A percentile compares a stretch with the other conserved stretches of the same genome.
Evolutionary conservation across 2,329 filamentous ascomycete species (phyloP).

Genomic region (Ceratocystis albifundus): DNA sequence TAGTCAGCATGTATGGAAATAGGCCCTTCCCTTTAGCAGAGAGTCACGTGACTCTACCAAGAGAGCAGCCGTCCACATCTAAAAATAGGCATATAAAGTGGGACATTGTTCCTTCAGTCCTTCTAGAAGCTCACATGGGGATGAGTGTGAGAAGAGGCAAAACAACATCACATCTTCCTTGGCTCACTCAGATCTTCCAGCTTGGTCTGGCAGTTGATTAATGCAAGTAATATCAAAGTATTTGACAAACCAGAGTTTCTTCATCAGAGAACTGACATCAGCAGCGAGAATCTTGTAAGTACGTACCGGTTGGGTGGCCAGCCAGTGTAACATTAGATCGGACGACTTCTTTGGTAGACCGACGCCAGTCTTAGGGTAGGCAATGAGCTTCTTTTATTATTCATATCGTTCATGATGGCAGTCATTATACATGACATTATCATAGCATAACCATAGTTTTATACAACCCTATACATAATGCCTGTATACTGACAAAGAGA

Average conservation of each 20-base stretch:
- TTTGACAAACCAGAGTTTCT: not conserved
- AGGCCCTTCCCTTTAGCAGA: not conserved
- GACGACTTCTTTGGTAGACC: not conserved
- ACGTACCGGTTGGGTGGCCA: not conserved
- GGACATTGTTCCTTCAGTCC: not conserved
- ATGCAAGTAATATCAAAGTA: not conserved
- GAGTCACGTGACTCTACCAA: not conserved
- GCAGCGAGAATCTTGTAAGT: not conserved
- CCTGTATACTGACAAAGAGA: not conserved
- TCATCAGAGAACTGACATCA: not conserved
- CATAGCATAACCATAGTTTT: not conserved
- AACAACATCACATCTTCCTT: not conserved
- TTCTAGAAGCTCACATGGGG: conserved; percentile 4
- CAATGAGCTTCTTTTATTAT: not conserved
- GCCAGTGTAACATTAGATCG: not conserved
- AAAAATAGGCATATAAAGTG: not conserved
- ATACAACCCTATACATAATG: not conserved
- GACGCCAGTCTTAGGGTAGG: not conserved
- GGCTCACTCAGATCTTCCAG: not conserved
- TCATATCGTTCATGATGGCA: not conserved
- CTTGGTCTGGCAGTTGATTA: not conserved
- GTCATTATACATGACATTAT: not conserved
- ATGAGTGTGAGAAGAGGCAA: not conserved
- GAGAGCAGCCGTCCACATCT: not conserved
- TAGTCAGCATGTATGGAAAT: not conserved